phyloP scores from a whole-genome alignment of 139 green algal genomes.

The Closterium sp. region DNA sequence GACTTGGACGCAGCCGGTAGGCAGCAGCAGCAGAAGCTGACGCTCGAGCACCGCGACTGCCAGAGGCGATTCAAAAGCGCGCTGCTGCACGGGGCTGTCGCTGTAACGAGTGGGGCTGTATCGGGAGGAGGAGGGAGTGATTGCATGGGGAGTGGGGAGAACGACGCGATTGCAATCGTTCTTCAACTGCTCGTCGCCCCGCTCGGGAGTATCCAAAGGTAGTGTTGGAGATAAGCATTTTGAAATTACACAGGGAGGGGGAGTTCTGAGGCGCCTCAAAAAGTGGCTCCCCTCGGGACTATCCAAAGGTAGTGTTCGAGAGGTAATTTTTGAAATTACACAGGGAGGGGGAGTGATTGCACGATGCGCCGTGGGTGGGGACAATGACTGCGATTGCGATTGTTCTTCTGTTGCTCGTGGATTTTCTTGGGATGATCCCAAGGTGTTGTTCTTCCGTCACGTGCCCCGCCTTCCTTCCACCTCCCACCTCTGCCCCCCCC shows the following conservation, averaged over 20 bases:
- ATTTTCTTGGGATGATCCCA: no score
- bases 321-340: no score
- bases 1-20: neutral
- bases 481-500: neutral
- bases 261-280: no score
- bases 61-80: constrained; percentile 69
- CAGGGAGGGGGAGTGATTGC: no score
- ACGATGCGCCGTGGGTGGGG: no score
- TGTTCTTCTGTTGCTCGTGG: no score
- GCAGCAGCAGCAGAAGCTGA: neutral
- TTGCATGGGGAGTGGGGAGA: constrained; percentile 1
- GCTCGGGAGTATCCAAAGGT: constrained; percentile 69
- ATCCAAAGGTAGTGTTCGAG: constrained; percentile 1
- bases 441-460: neutral
- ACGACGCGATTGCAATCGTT: constrained; percentile 66
- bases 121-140: neutral
- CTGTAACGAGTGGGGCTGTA: neutral
- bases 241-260: no score
- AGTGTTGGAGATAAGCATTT: no score
- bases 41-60: constrained; percentile 41
- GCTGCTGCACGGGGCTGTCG: constrained; percentile 52
- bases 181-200: constrained; percentile 70
- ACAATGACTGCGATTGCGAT: no score
- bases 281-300: neutral
- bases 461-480: neutral